Evolutionary conservation across 2,329 filamentous ascomycete species (phyloP), one percentile per base, ranked within the genome.

Genomic region (Ceratocystis huliohia): DNA sequence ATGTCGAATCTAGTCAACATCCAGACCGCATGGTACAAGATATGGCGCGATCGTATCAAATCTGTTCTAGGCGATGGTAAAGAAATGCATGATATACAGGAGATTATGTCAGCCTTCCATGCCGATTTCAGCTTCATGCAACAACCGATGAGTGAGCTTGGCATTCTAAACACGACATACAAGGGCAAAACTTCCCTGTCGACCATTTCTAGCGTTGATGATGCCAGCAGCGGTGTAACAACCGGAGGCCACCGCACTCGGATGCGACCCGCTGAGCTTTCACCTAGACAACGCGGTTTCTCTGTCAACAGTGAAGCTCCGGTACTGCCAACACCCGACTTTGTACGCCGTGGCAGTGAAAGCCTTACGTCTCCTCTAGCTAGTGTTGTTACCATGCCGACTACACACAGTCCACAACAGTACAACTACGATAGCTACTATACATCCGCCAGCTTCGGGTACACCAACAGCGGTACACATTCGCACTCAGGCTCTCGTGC

Each of bases 1-100:
- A 80, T 96, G 56, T 84, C 83, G 67, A 91, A 91, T 71, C 91
- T 97, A 72, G 84, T 96, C 70, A 85, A 88, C 69, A 87, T 96
- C 59, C 92, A 96, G 75, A 82, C 84, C 20, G 81, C 84, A 62
- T 99, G 93, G 93, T 92, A 87, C 73, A 81, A 81, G 66, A 85
- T 90, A 48, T 92, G 91, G 85, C 87, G 88, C 71, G 87, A 89
- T 70, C 96, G 95, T 78, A 83, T 96, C 69, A 85, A 84, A 70
- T 82, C 83, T 7, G 84, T 94, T 1, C 80, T 96, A 4, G 85
- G 86, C 44, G 84, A 88, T 65, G 77, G 80, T 13, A 70, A 72
- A 22, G 79, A 87, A 63, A 82, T 86, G 6, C 84, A 86, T 15
- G 86, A 89, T 64, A 74, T 91, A 20, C 77, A 84, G 53, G 86